Base-by-base conservation (phyloP, 179 eudicot genomes). In the Silene coronaria region DNA sequence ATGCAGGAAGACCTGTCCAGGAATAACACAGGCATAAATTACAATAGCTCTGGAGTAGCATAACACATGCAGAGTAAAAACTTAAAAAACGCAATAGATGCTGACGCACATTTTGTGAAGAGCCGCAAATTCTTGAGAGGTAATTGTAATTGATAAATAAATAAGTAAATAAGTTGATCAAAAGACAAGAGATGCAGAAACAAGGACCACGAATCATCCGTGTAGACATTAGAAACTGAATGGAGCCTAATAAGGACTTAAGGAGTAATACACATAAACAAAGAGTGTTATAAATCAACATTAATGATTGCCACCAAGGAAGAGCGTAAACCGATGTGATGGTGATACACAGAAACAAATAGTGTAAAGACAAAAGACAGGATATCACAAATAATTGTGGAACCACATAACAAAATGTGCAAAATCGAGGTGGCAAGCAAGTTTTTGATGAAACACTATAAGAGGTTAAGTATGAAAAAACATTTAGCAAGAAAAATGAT, bases 1-100 rank as follows among this genome's bases (percentile, higher is more conserved):
- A 75, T 27, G 62, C 17, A 38, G 57, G 57, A 65, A 58, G 45
- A 79, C 71, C 70, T 42, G 46, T 71, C 59, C 53, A 63, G 64
- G 58, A 75, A 46, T 21, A 24, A 30, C 61, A 69, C 13, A 11
- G 22, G 24, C 21, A 59, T 14, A 19, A 23, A 36, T 51, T 5
- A 71, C 24, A 62, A 63, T 2, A 16, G 71, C 60, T 64, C 14
- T 27, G 24, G 16, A 11, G 3, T 74, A 61, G 59, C 23, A 45
- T n/a, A 26, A 28, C 24, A 22, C 21, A 53, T 42, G 11, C 48
- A 7, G 48, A 42, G 0, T 42, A 42, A 24, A 21, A 1, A 46
- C 1, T 70, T 48, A 26, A 11, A 11, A 24, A 13, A 0, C 21
- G 60, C 38, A 51, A 10, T 71, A 61, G 66, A 24, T 11, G 30